phyloP scores from a whole-genome alignment of 176 grass and related monocot species.

The Eremochloa ophiuroides region DNA sequence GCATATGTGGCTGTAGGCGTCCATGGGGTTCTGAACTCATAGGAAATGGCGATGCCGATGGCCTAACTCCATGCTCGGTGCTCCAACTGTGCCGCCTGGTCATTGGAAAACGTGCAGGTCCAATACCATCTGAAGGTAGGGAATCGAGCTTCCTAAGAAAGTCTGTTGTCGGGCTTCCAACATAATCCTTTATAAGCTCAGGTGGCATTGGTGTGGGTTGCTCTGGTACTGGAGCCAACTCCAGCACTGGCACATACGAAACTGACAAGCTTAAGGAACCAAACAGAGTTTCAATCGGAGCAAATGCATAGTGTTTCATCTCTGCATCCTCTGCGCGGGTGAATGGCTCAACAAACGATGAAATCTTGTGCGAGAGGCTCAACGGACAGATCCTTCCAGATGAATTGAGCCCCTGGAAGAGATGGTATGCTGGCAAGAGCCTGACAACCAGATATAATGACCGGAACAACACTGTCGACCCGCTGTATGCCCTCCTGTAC shows the following conservation, averaged over 20 bases:
- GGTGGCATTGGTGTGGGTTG: conserved; percentile 34
- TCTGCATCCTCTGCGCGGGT: conserved; percentile 67
- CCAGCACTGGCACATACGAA: conserved; percentile 63
- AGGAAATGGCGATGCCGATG: conserved; percentile 10
- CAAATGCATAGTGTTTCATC: conserved; percentile 62
- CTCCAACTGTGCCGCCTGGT: conserved; percentile 82
- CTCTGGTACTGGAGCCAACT: conserved; percentile 38
- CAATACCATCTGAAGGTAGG: conserved; percentile 47
- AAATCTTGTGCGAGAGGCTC: conserved; percentile 73
- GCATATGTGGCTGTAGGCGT: background rate
- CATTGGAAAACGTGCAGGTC: conserved; percentile 30
- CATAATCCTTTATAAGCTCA: conserved; percentile 78
- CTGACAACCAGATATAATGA: conserved; percentile 82
- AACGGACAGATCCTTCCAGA: conserved; percentile 64
- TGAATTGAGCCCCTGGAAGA: conserved; percentile 71
- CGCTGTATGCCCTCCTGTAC: conserved; percentile 43
- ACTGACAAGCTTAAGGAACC: conserved; percentile 71
- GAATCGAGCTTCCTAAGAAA: conserved; percentile 57
- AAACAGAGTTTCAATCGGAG: conserved; percentile 66
- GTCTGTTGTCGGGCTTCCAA: conserved; percentile 73
- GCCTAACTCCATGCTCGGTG: conserved; percentile 39
- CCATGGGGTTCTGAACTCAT: conserved; percentile 14
- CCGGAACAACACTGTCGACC: conserved; percentile 55
- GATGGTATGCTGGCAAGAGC: conserved; percentile 78
- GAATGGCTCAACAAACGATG: conserved; percentile 61